These are phyloP conservation scores for Botrytis galanthina DNA, from an alignment of 2,329 filamentous ascomycete species.

Conservation along the genomic window DNA sequence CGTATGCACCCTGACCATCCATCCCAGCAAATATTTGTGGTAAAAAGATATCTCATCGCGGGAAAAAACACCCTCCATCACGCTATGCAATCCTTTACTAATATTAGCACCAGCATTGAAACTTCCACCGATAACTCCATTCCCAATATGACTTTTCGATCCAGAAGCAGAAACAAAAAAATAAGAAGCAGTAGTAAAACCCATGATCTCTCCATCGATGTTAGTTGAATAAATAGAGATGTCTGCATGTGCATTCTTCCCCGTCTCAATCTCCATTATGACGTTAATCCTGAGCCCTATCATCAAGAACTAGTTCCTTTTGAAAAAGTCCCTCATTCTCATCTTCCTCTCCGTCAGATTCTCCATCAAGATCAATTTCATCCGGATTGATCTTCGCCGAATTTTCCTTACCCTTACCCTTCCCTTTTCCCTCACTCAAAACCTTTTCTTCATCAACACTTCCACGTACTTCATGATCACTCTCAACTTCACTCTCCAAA, in stretches of 20 bases:
- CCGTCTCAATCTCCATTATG: neutral
- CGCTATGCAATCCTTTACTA: neutral
- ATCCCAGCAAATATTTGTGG: neutral
- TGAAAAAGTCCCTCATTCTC: neutral
- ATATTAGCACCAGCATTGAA: neutral
- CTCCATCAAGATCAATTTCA: conserved; percentile 8
- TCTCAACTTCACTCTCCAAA: neutral
- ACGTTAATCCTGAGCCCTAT: neutral
- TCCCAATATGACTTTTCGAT: neutral
- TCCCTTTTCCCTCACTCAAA: neutral
- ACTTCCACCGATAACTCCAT: neutral
- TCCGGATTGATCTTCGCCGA: conserved; percentile 2
- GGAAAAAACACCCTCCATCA: neutral
- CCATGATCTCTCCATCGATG: neutral
- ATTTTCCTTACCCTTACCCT: neutral
- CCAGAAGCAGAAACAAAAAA: neutral
- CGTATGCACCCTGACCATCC: neutral
- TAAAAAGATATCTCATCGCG: neutral
- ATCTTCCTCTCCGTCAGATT: neutral
- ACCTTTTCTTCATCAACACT: too few relatives aligned
- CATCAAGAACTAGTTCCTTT: neutral
- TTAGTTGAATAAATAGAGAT: neutral
- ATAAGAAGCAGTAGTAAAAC: neutral
- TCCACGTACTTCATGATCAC: neutral
- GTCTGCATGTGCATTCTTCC: too few relatives aligned